phyloP scores from a whole-genome alignment of 1,284 basidiomycete species.

The Pyrrhoderma lamaoense region DNA sequence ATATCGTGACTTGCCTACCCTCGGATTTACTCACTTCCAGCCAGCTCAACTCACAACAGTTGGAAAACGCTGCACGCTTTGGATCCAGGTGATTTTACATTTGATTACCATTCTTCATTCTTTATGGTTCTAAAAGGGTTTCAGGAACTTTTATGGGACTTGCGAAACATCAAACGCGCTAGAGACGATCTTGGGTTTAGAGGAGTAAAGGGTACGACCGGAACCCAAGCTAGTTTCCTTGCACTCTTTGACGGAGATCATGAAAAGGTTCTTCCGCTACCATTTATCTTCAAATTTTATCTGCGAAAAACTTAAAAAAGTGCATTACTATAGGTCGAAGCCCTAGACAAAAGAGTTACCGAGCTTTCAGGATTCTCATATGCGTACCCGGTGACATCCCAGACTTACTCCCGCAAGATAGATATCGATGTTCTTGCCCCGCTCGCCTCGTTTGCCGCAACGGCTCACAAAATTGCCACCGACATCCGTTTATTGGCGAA shows the following conservation, averaged over 20 bases:
- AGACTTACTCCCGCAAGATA: constrained; percentile 98
- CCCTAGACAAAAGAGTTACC: constrained; percentile 86
- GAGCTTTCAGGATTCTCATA: constrained; percentile 88
- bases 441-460: constrained; percentile 87
- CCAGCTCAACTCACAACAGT: constrained; percentile 98
- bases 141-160: constrained; percentile 92
- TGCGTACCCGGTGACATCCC: constrained; percentile 95
- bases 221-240: constrained; percentile 95
- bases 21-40: constrained; percentile 99
- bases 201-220: constrained; percentile 98
- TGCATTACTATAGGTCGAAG: constrained; percentile 60
- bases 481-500: constrained; percentile 90
- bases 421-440: constrained; percentile 91
- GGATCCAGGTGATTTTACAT: constrained; percentile 69
- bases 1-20: constrained; percentile 75
- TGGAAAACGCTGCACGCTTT: constrained; percentile 97
- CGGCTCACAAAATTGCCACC: constrained; percentile 97
- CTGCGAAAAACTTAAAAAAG: background rate
- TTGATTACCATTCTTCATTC: background rate
- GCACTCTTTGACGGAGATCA: constrained; percentile 94
- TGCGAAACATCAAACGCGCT: constrained; percentile 88
- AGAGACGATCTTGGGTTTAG: constrained; percentile 94
- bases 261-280: constrained; percentile 52
- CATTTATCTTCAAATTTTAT: background rate
- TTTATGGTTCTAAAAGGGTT: background rate